Evolutionary conservation across 306 rosid species (phyloP).

Genomic region (Cicer arietinum): DNA sequence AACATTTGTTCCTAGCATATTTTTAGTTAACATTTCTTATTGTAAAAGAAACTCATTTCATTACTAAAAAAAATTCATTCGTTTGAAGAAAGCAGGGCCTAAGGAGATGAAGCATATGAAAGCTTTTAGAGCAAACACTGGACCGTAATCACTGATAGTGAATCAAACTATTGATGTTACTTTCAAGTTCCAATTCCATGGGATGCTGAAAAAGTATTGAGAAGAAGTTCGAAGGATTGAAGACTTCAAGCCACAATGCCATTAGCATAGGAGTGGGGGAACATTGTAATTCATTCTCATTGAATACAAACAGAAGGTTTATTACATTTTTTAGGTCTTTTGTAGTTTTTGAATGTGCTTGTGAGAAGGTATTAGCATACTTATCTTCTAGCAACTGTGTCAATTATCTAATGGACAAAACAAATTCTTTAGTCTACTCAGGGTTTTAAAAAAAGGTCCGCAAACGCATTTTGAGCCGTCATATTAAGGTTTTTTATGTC

Average conservation of each 20-base stretch:
- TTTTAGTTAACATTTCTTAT: too few relatives aligned
- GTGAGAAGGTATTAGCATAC: background rate
- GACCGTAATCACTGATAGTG: too few relatives aligned
- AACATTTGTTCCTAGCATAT: too few relatives aligned
- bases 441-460: background rate
- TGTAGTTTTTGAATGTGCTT: background rate
- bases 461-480: background rate
- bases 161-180: too few relatives aligned
- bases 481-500: background rate
- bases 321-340: background rate
- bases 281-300: background rate
- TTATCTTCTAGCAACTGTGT: background rate
- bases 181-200: conserved; percentile 26
- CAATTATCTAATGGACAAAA: background rate
- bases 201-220: too few relatives aligned
- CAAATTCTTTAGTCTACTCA: background rate
- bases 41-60: too few relatives aligned
- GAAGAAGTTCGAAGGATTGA: too few relatives aligned
- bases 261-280: background rate
- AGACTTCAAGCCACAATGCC: background rate
- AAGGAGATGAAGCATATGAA: too few relatives aligned
- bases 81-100: too few relatives aligned
- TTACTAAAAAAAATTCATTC: too few relatives aligned
- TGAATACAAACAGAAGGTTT: background rate
- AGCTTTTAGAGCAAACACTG: too few relatives aligned